A percentile compares a stretch with the other conserved stretches of the same genome.
Conservation (phyloP, 2,329 filamentous ascomycete genomes). For the Fusarium algeriense region DNA sequence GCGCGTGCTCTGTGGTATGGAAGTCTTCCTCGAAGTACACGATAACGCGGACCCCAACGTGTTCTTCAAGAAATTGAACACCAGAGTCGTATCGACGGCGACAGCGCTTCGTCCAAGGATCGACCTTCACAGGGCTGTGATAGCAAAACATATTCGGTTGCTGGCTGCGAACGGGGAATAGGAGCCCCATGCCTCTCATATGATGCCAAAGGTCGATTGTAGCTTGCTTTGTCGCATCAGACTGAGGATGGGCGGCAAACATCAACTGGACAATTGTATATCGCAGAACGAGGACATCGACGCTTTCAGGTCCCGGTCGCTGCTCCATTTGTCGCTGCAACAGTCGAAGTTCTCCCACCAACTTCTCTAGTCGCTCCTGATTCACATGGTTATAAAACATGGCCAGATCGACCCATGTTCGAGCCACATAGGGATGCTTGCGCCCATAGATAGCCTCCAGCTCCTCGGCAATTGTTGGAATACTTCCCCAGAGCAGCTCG, state of each 20-base stretch:
- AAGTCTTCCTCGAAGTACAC: conserved; percentile 61
- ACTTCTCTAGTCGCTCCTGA: conserved; percentile 53
- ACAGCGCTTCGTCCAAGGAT: conserved; percentile 60
- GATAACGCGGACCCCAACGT: conserved; percentile 54
- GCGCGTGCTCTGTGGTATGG: conserved; percentile 55
- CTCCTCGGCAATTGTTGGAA: conserved; percentile 58
- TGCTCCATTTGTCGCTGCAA: conserved; percentile 54
- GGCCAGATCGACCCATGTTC: conserved; percentile 58
- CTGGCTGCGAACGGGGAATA: conserved; percentile 54
- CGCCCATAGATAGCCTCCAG: conserved; percentile 59
- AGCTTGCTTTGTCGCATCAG: conserved; percentile 52
- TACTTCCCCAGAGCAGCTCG: conserved; percentile 57
- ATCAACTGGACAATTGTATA: conserved; percentile 58
- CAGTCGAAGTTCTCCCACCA: conserved; percentile 54
- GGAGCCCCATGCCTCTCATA: conserved; percentile 51
- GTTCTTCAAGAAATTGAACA: conserved; percentile 54
- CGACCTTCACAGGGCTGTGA: conserved; percentile 58
- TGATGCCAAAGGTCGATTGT: conserved; percentile 55
- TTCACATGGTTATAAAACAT: conserved; percentile 56
- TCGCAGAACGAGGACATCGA: conserved; percentile 55
- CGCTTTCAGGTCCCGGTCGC: conserved; percentile 48
- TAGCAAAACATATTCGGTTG: conserved; percentile 58
- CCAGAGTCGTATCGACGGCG: conserved; percentile 56
- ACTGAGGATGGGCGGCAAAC: conserved; percentile 52
- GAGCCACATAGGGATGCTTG: conserved; percentile 58